A percentile compares a stretch with the other conserved stretches of the same genome.
Conservation (phyloP, 2,329 filamentous ascomycete genomes). For the Hymenoscyphus albidus region DNA sequence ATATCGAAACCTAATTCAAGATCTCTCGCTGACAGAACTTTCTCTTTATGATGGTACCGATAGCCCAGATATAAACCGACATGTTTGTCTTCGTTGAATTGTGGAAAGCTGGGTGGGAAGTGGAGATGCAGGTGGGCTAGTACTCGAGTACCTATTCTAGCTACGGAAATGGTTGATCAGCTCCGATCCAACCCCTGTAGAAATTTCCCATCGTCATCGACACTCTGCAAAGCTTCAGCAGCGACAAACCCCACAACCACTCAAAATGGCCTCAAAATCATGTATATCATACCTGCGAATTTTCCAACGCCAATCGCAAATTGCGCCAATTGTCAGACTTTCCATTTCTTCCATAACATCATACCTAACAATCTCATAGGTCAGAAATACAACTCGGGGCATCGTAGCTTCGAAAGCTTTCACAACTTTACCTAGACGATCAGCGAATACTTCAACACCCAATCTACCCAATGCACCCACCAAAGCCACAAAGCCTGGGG, state of each 20-base stretch:
- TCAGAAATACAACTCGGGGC: constrained; percentile 12
- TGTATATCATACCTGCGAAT: constrained; percentile 32
- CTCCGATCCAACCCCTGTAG: constrained; percentile 5
- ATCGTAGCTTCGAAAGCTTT: constrained; percentile 24
- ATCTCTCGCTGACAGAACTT: no score
- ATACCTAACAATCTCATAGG: constrained; percentile 13
- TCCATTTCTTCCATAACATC: not conserved
- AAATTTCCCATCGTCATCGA: constrained; percentile 2
- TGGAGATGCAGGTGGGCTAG: no score
- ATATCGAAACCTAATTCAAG: no score
- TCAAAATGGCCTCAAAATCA: constrained; percentile 27
- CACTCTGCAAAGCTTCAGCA: constrained; percentile 48
- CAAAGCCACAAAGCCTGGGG: constrained; percentile 18
- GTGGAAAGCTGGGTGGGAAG: not conserved
- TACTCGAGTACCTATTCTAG: not conserved
- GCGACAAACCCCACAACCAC: constrained; percentile 34
- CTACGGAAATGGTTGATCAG: not conserved
- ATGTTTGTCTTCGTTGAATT: not conserved
- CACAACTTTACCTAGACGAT: constrained; percentile 27
- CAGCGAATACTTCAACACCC: constrained; percentile 22
- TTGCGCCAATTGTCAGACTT: constrained; percentile 19
- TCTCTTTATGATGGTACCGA: no score
- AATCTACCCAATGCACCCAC: constrained; percentile 23
- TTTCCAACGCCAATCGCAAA: constrained; percentile 24
- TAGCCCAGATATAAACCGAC: no score